Base-by-base conservation (phyloP, 768 basidiomycete species). In the Panellus pusillus region DNA sequence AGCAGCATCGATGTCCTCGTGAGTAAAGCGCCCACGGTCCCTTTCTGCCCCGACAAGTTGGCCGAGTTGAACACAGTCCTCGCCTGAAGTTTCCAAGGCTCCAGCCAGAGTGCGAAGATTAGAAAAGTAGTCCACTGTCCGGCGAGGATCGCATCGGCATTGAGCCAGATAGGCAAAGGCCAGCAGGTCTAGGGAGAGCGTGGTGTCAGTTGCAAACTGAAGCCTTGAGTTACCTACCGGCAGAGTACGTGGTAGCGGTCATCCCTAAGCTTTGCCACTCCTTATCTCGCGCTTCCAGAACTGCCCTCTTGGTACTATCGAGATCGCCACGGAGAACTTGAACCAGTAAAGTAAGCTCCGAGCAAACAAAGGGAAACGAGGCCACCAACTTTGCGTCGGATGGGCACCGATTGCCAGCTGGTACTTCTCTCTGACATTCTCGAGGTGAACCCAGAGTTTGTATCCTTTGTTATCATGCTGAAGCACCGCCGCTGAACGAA, bases 131-230 rank as follows among this genome's bases (percentile, higher is more conserved):
- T 70, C 65, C 4, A 82, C 59, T 0, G 89, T 91, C 35, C 75
- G 70, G 3, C 68, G 72, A 28, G 89, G 89, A 62, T 92, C 84
- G 67, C 91, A 93, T 54, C 89, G 86, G 64, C 83, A 87, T 67
- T 93, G 89, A 0, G 89, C 85, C 50, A 85, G 69, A 63, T 93
- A 93, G 1, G 84, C 89, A 65, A 90, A 92, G n/a, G 74, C 73
- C 48, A 93, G 76, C 12, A 90, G 72, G 19, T 87, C 91, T 93
- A 60, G 24, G 24, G 14, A 36, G 27, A 38, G 43, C 42, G 54
- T 17, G 55, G 32, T 12, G 32, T 46, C 44, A 43, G 40, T 19
- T 13, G 31, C 13, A 54, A n/a, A 24, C 24, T 6, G 24, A 24
- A 24, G 24, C 24, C 6, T 24, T 24, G 24, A 24, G 6, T 3